phyloP scores from a whole-genome alignment of 768 basidiomycete species.

The Infundibulicybe gibba region DNA sequence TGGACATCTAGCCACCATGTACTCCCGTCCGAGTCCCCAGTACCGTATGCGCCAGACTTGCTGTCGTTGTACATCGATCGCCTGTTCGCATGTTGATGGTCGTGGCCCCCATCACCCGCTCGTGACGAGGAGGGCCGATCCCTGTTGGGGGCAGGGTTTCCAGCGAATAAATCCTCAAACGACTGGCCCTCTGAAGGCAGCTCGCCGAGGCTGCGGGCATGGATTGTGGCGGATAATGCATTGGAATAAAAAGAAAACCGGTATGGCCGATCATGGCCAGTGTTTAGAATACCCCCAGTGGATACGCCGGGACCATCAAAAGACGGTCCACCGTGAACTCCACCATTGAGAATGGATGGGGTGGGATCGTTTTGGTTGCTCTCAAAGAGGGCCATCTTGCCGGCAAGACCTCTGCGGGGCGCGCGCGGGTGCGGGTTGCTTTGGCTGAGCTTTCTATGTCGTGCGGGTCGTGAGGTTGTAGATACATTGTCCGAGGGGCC shows the following conservation, averaged over 20 bases:
- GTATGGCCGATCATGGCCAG: constrained; percentile 84
- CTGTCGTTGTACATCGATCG: background rate
- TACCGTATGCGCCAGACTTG: constrained; percentile 3
- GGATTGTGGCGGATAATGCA: constrained; percentile 86
- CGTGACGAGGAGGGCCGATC: background rate
- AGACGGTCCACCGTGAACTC: background rate
- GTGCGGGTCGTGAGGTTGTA: constrained; percentile 16
- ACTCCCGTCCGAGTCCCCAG: constrained; percentile 55
- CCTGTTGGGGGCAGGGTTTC: constrained; percentile 19
- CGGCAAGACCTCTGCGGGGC: constrained; percentile 56
- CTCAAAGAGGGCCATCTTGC: constrained; percentile 93
- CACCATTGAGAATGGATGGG: constrained; percentile 20
- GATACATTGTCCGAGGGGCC: constrained; percentile 4
- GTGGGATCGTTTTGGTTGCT: constrained; percentile 43
- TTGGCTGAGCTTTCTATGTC: constrained; percentile 86
- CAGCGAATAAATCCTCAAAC: constrained; percentile 86
- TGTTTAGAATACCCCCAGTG: constrained; percentile 33
- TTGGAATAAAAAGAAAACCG: constrained; percentile 99
- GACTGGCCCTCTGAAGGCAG: constrained; percentile 91
- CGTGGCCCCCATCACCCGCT: background rate
- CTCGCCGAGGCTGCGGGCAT: constrained; percentile 89
- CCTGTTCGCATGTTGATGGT: background rate
- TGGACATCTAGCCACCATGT: constrained; percentile 98
- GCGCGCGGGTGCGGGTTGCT: constrained; percentile 67
- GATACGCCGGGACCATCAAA: constrained; percentile 18